Evolutionary conservation across 192 early-diverging fungal species (phyloP), one percentile per base, ranked within the genome.

Genomic region (Mortierella hygrophila): DNA sequence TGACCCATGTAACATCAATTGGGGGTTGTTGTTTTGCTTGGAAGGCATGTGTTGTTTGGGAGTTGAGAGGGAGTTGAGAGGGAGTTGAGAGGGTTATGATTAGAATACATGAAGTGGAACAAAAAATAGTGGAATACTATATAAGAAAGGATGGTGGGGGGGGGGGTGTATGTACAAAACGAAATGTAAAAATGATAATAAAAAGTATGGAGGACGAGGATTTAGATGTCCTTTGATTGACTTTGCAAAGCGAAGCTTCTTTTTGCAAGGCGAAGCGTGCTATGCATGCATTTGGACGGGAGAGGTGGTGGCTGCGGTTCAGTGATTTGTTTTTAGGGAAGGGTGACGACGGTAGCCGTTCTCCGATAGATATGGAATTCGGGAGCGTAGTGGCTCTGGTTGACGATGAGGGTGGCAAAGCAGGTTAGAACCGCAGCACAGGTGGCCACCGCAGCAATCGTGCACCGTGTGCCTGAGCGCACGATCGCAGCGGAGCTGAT

Each of bases 381-480:
- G 32, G 82, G 18, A 7, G 52, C 44, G 74, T 84, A 84, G 2
- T 42, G 49, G 21, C 76, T 79, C 37, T 85, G 78, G 65, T 78
- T 80, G 40, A 77, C 72, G 35, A 81, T 80, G 40, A 81, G 37
- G 1, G 84, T 86, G 26, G 79, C 84, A 73, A 86, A 86, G 42
- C 84, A 86, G 11, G 76, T 81, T 71, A 86, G 41, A 8, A 86
- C 84, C 4, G 79, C 84, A 7, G 79, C 79, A 52, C 79, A 80
- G 4, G 84, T 81, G 35, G 79, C 84, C 32, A 78, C 77, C 4
- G 84, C 84, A 16, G 84, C 73, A 32, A 86, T 77, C 49, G 70
- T 86, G 68, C 79, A 77, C 21, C 84, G 70, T 42, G 84, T 81
- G 54, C 84, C 84, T 26, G 84, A 81, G 10, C 84, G 84, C 38